phyloP scores from a whole-genome alignment of 371 early-diverging fungal species.

The Dichotomocladium elegans region DNA sequence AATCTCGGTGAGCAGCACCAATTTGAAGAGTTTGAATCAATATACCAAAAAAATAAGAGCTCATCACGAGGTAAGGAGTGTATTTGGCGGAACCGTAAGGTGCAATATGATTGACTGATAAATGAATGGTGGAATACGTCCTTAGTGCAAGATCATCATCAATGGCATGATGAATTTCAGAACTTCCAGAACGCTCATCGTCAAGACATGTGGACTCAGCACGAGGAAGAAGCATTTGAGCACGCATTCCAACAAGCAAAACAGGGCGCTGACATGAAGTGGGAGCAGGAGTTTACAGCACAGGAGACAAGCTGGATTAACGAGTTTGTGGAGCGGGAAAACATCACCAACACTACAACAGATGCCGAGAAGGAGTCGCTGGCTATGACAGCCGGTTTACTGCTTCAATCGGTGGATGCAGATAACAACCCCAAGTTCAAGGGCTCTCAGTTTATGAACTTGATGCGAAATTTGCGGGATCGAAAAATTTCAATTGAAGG shows the following conservation, averaged over 20 bases:
- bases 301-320: constrained; percentile 47
- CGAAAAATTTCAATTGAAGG: constrained; percentile 82
- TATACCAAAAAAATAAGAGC: constrained; percentile 43
- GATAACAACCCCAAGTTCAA: constrained; percentile 88
- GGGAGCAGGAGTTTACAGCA: constrained; percentile 53
- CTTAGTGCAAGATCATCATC: constrained; percentile 10
- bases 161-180: constrained; percentile 47
- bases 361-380: constrained; percentile 57
- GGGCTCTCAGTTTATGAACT: constrained; percentile 82
- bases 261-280: constrained; percentile 28
- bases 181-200: constrained; percentile 20
- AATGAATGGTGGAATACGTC: not conserved
- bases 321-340: constrained; percentile 45
- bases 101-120: not conserved
- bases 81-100: not conserved
- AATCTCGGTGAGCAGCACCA: constrained; percentile 23
- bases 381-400: constrained; percentile 79
- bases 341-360: not conserved
- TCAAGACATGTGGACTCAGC: constrained; percentile 28
- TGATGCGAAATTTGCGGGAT: constrained; percentile 90
- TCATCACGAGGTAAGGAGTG: constrained; percentile 17
- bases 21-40: constrained; percentile 60
- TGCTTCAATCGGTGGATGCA: constrained; percentile 73
- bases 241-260: constrained; percentile 73
- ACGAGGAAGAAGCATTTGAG: constrained; percentile 65